Base-by-base conservation (phyloP, 2,329 filamentous ascomycete genomes). In the Dothideomycetes sp. region DNA sequence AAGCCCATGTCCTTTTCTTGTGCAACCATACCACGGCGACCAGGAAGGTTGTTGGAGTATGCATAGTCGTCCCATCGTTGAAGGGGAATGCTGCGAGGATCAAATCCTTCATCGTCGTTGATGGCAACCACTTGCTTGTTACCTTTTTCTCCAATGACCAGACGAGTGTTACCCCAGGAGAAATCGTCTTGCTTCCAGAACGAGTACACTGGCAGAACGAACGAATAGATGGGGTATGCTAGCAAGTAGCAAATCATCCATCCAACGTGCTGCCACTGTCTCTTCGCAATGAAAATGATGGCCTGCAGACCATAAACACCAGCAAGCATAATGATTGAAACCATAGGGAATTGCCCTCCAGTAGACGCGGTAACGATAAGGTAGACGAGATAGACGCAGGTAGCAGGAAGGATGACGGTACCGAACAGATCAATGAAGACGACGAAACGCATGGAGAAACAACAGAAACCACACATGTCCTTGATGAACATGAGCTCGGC, bases 101-200 rank as follows among this genome's bases (percentile, higher is more conserved):
- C 86, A 56, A 94, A 98, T 8, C 74, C 77, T 58, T 91, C 86
- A 45, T 89, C 83, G 41, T 78, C 74, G n/a, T n/a, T n/a, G 3
- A 88, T 78, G 0, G 87, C 87, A 39, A 98, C 73, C n/a, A 95
- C 70, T 57, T 94, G 79, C 68, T 94, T 94, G 58, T 76, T 76
- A 48, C 88, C 89, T 62, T 89, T 86, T 62, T 98, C 91, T 45
- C 87, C 89, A 50, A 96, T 84, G 51, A 98, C 91, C 49, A 98
- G 79, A 75, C 91, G 87, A 1, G 91, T 98, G 67, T 91, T 96
- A 73, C 91, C 91, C 91, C 91, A 98, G 2, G 81, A 81, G 72
- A 98, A 98, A 66, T 98, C 89, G 64, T 98, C 91, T 63, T 95
- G 88, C 65, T 95, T 94, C 91, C 91, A 98, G 80, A 98, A 98